Base-by-base conservation (phyloP, 2,329 filamentous ascomycete species). In the Paraphaeosphaeria sporulosa region DNA sequence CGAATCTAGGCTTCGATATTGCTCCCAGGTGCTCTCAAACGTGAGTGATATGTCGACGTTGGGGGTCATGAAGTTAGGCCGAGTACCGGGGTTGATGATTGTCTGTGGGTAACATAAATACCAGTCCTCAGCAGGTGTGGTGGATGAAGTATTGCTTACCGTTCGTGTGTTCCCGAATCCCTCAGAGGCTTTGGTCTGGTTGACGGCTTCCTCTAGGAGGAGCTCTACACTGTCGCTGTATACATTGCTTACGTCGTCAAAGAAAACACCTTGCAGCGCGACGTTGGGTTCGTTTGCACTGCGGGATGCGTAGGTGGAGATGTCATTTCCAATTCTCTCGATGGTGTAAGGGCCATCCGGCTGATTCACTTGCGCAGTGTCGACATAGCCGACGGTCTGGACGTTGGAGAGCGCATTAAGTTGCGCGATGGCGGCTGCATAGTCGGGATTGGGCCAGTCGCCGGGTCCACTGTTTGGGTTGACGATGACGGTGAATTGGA, bases 331-430 rank as follows among this genome's bases (percentile, higher is more conserved):
- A 17, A 54, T 54, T 13, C 12, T 27, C 4, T 54, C 51, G 21
- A 32, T 43, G 13, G 36, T 43, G 25, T 54, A 54, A 9, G 51
- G 38, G 7, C 51, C 51, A 25, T 25, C 51, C 2, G 19, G 21
- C 7, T 44, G 17, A 12, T 54, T 54, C 1, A 54, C 38, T 38
- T 54, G 51, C n/a, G 51, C 51, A 32, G 79, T 81, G 19, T 83
- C 72, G 67, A 85, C 81, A 66, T 83, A 84, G 1, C 79, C 81
- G 25, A 85, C 64, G 15, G 83, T 75, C 10, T 77, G 74, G 32
- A 80, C 78, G 69, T 86, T 85, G 56, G 79, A 65, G 55, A 76
- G 73, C 5, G 69, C 61, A 27, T 73, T 71, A 32, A 82, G 40
- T 17, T 54, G 19, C 13, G 51, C 51, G 15, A 54, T 17, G 51